Conservation (phyloP, 2,329 filamentous ascomycete genomes). For the Chaetomiaceae sp. region DNA sequence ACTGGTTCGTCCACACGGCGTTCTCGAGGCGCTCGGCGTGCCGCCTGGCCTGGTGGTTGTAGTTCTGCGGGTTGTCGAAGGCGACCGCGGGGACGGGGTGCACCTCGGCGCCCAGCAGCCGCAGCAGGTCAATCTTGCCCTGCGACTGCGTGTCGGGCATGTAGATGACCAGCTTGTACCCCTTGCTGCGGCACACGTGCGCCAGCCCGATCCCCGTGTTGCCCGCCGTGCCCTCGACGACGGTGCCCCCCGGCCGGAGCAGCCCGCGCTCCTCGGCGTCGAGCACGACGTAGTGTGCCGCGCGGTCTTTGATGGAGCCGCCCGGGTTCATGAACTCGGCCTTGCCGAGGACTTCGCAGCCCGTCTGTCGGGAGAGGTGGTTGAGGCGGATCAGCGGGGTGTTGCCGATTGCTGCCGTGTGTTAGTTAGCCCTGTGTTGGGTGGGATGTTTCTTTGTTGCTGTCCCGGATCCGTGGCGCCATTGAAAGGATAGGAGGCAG, state of each 20-base stretch:
- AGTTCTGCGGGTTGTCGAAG: slow-evolving; percentile 92
- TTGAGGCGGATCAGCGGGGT: slow-evolving; percentile 91
- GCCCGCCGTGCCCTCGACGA: slow-evolving; percentile 93
- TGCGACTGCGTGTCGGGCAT: slow-evolving; percentile 99
- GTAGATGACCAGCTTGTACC: slow-evolving; percentile 96
- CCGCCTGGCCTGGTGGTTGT: slow-evolving; percentile 90
- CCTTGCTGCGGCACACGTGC: slow-evolving; percentile 87
- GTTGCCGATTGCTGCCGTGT: slow-evolving; percentile 97
- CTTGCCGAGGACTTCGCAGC: slow-evolving; percentile 92
- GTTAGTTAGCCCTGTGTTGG: too few relatives aligned
- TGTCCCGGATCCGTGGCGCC: too few relatives aligned
- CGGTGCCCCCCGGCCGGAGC: slow-evolving; percentile 80
- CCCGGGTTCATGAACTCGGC: slow-evolving; percentile 99
- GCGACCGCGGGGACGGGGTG: slow-evolving; percentile 93
- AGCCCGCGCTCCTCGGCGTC: slow-evolving; percentile 87
- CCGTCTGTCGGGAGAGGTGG: slow-evolving; percentile 80
- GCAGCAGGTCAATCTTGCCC: slow-evolving; percentile 91
- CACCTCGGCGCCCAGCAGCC: slow-evolving; percentile 88
- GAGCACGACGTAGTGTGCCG: slow-evolving; percentile 87
- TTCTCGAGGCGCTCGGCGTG: slow-evolving; percentile 85
- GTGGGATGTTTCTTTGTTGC: too few relatives aligned
- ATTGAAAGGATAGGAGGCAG: too few relatives aligned
- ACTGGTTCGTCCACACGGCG: slow-evolving; percentile 98
- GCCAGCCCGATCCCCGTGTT: slow-evolving; percentile 98
- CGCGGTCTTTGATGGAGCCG: slow-evolving; percentile 92